Conservation (phyloP, 2,329 filamentous ascomycete species). For the Nemania sp. region DNA sequence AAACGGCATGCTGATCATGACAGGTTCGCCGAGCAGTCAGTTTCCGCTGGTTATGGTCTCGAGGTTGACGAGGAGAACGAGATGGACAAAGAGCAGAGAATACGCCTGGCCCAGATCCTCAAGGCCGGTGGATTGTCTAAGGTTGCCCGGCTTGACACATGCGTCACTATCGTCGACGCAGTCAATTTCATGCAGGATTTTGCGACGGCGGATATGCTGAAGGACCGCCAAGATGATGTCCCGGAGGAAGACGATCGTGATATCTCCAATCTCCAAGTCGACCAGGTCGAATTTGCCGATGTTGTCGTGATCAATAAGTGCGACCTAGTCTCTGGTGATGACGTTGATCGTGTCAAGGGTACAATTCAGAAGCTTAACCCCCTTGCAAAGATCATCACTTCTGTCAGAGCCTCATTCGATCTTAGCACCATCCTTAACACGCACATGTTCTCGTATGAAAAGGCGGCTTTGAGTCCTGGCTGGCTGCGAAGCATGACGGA, state of each 20-base stretch:
- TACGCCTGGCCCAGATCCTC: slow-evolving; percentile 46
- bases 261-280: slow-evolving; percentile 80
- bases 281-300: slow-evolving; percentile 83
- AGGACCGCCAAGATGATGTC: slow-evolving; percentile 70
- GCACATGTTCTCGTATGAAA: slow-evolving; percentile 71
- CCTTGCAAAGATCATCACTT: slow-evolving; percentile 72
- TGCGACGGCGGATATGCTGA: slow-evolving; percentile 75
- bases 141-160: slow-evolving; percentile 75
- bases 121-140: slow-evolving; percentile 72
- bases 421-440: slow-evolving; percentile 75
- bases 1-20: slow-evolving; percentile 52
- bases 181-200: slow-evolving; percentile 81
- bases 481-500: slow-evolving; percentile 78
- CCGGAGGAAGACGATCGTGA: slow-evolving; percentile 77
- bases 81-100: slow-evolving; percentile 41
- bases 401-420: slow-evolving; percentile 64
- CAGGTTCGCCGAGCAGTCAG: slow-evolving; percentile 50
- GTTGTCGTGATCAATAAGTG: slow-evolving; percentile 79
- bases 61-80: slow-evolving; percentile 46
- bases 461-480: slow-evolving; percentile 73
- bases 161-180: slow-evolving; percentile 78
- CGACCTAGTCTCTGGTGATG: slow-evolving; percentile 64
- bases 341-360: slow-evolving; percentile 60
- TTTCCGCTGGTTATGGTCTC: slow-evolving; percentile 47
- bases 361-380: slow-evolving; percentile 74